Base-by-base conservation (phyloP, 768 basidiomycete genomes). In the Russula ochroleuca region DNA sequence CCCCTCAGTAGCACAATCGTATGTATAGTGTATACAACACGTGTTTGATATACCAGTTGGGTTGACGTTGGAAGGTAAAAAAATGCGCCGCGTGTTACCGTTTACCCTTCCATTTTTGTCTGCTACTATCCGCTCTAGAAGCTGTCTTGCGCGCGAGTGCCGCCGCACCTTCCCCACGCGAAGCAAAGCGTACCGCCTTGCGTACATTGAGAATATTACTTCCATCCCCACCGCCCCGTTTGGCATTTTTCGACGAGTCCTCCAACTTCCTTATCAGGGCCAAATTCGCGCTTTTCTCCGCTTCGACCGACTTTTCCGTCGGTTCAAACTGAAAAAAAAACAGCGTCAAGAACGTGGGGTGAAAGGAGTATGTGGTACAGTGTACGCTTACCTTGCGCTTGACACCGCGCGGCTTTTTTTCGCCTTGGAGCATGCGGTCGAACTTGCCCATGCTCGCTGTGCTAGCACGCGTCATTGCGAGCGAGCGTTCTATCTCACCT, bases 381-480 rank as follows among this genome's bases (percentile, higher is more conserved):
- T 17, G 23, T 19, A 8, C 8, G 71, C 78, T 48, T 67, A 92
- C 93, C 87, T 98, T 98, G 70, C 97, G 85, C 78, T 98, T 98
- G 52, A 94, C 77, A 7, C 94, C 94, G 40, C 84, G 84, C 49
- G 86, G 73, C 75, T 92, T 94, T 73, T 91, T 90, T 75, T 99
- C 97, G 14, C 95, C 95, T 57, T 95, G 89, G 23, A 98, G 81
- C 71, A 81, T 85, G 67, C 84, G 87, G 74, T 98, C 96, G 70
- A 97, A 99, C 69, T 83, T 87, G 67, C 97, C 97, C 87, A 99
- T 87, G 70, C 92, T 95, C 0, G 94, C 97, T 0, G 97, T 99
- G 65, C 94, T 94, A 33, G 79, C 77, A 63, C 90, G 84, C 1
- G 89, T 86, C 13, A 86, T 81, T 9, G 90, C 85, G 28, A 97